A percentile compares a stretch with the other conserved stretches of the same genome.
Evolutionary conservation across 768 basidiomycete species (phyloP).

Genomic region (Termitomyces sp.): DNA sequence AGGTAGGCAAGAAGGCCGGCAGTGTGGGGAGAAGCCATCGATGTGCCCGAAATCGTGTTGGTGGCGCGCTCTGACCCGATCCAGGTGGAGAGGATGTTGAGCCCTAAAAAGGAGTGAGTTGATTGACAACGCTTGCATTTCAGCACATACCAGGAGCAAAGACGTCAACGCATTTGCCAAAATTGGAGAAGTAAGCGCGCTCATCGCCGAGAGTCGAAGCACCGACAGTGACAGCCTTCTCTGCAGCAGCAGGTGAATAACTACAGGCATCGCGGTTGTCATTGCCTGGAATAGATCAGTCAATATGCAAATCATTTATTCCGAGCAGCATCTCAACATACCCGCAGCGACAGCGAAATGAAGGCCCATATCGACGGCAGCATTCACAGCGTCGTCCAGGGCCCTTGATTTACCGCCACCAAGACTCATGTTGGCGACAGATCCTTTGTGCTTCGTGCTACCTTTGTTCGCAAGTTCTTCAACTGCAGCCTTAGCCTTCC

Average conservation of each 20-base stretch:
- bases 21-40: slow-evolving; percentile 93
- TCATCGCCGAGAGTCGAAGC: slow-evolving; percentile 81
- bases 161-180: slow-evolving; percentile 85
- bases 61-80: slow-evolving; percentile 57
- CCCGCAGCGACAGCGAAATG: slow-evolving; percentile 98
- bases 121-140: background rate
- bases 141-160: slow-evolving; percentile 70
- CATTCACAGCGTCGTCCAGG: slow-evolving; percentile 82
- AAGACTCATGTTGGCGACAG: slow-evolving; percentile 96
- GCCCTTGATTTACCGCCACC: slow-evolving; percentile 91
- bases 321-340: slow-evolving; percentile 27
- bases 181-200: slow-evolving; percentile 92
- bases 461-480: slow-evolving; percentile 70
- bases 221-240: slow-evolving; percentile 91
- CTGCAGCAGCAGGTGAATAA: slow-evolving; percentile 88
- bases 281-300: slow-evolving; percentile 45
- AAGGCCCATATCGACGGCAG: slow-evolving; percentile 77
- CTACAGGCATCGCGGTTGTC: slow-evolving; percentile 88
- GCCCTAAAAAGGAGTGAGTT: slow-evolving; percentile 29
- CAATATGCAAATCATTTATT: background rate
- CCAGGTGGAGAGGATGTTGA: slow-evolving; percentile 90
- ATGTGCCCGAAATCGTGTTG: slow-evolving; percentile 83
- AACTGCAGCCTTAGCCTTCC: slow-evolving; percentile 56
- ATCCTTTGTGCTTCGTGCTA: slow-evolving; percentile 85
- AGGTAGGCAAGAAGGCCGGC: slow-evolving; percentile 91